A percentile compares a stretch with the other conserved stretches of the same genome.
Evolutionary conservation across 495 filamentous ascomycete genomes (phyloP).

Genomic region (Astrocystis sublimbata): DNA sequence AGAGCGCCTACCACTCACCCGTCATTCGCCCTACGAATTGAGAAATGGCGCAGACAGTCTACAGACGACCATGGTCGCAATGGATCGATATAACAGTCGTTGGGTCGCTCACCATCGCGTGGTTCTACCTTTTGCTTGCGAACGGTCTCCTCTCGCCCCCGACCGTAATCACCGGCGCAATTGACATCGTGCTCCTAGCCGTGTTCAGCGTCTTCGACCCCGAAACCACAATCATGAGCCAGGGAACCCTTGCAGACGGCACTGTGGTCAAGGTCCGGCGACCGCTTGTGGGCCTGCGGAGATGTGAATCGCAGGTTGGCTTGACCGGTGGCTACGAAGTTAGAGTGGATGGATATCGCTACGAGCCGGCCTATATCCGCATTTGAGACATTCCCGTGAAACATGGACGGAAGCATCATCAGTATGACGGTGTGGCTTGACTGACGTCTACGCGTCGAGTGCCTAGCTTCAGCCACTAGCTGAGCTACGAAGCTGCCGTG

Average conservation of each 20-base stretch:
- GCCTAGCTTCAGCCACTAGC: too few species aligned
- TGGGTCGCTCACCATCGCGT: neutral
- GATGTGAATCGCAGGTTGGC: neutral
- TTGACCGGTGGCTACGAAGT: constrained; percentile 12
- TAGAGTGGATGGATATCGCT: constrained; percentile 14
- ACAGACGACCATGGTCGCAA: constrained; percentile 4
- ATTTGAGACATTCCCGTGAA: neutral
- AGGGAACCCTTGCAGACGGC: neutral
- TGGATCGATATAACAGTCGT: neutral
- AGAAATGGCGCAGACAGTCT: constrained; percentile 10
- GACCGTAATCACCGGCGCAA: neutral
- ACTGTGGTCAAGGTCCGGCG: constrained; percentile 8
- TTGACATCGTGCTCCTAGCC: neutral
- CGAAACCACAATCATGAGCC: constrained; percentile 1
- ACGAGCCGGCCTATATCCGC: constrained; percentile 11
- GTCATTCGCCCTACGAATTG: too few species aligned
- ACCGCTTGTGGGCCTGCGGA: constrained; percentile 1
- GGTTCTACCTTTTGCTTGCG: neutral
- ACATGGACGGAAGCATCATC: too few species aligned
- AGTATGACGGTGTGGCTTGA: too few species aligned
- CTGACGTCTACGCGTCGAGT: too few species aligned
- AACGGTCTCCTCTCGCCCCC: neutral
- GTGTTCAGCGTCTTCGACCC: neutral
- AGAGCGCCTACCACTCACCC: too few species aligned
- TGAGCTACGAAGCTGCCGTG: too few species aligned